Evolutionary conservation across 2,329 filamentous ascomycete genomes (phyloP).

Genomic region (Fusarium goolgardi): DNA sequence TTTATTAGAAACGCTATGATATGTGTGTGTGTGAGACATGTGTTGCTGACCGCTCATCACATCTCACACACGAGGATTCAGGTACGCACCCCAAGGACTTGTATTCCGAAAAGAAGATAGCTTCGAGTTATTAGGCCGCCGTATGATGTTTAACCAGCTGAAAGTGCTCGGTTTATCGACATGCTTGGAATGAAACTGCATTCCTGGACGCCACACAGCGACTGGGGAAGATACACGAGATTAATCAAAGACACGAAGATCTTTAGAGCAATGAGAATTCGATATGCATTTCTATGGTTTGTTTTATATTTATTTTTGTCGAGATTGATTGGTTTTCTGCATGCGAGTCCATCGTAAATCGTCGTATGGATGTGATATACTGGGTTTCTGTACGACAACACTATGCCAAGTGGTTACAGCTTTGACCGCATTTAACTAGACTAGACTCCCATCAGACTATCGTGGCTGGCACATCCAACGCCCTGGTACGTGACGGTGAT

Average conservation of each 20-base stretch:
- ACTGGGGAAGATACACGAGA: neutral
- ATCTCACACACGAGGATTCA: neutral
- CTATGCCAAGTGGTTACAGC: neutral
- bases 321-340: neutral
- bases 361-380: neutral
- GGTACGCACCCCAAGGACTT: neutral
- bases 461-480: neutral
- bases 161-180: no score
- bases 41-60: slow-evolving; percentile 1
- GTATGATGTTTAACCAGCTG: no score
- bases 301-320: accelerated
- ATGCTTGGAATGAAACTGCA: neutral
- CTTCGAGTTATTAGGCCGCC: neutral
- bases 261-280: accelerated
- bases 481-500: no score
- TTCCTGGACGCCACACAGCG: neutral
- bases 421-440: neutral
- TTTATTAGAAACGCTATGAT: neutral
- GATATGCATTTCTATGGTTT: accelerated
- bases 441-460: neutral
- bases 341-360: neutral
- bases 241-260: neutral
- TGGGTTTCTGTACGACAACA: neutral
- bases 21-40: neutral
- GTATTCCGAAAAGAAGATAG: neutral